phyloP scores from a whole-genome alignment of 2,329 filamentous ascomycete species.

The Canariomyces notabilis region DNA sequence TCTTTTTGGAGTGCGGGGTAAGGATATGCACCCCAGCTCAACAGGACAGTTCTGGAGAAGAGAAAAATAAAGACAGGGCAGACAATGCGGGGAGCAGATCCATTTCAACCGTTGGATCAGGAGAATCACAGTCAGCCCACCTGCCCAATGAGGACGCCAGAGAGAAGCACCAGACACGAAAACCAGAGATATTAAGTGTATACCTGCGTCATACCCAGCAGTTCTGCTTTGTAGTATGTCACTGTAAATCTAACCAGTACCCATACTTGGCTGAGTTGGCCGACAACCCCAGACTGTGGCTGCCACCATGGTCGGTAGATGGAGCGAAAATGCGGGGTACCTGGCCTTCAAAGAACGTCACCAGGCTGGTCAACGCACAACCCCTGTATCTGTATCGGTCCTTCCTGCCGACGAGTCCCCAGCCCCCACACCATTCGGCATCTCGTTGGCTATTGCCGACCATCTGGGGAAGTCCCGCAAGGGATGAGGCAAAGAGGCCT shows the following conservation, averaged over 20 bases:
- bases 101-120: slow-evolving; percentile 13
- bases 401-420: slow-evolving; percentile 8
- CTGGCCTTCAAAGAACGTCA: slow-evolving; percentile 1
- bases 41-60: no score
- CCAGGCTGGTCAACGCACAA: not conserved
- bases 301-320: slow-evolving; percentile 7
- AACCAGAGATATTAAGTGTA: not conserved
- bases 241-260: not conserved
- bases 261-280: no score
- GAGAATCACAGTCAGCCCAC: slow-evolving; percentile 10
- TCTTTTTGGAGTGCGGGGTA: slow-evolving; percentile 19
- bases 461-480: not conserved
- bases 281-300: no score
- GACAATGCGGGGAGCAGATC: slow-evolving; percentile 16
- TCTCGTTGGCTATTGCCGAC: slow-evolving; percentile 13
- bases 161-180: not conserved
- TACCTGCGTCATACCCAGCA: not conserved
- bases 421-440: slow-evolving; percentile 11
- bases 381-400: slow-evolving; percentile 6
- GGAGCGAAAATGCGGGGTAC: slow-evolving; percentile 17
- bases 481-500: not conserved
- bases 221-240: not conserved
- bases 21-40: slow-evolving; percentile 17
- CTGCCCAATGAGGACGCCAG: slow-evolving; percentile 15
- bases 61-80: not conserved